Conservation (phyloP, 2,329 filamentous ascomycete species). For the Tolypocladium tundrense region DNA sequence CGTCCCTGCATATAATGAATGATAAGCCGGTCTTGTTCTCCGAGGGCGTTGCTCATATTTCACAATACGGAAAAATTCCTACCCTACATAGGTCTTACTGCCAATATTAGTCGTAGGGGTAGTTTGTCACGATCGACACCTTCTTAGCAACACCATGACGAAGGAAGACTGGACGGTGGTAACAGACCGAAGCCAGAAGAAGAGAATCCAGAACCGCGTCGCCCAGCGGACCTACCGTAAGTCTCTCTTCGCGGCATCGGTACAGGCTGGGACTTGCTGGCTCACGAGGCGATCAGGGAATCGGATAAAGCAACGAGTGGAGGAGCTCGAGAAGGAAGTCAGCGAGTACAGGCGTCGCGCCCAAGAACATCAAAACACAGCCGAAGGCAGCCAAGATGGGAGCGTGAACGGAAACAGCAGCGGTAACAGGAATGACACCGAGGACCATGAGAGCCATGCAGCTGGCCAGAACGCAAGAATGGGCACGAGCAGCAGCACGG, state of each 20-base stretch:
- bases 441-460: background rate
- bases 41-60: background rate
- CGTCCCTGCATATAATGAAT: background rate
- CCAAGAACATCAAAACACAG: background rate
- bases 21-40: background rate
- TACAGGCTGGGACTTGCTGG: background rate
- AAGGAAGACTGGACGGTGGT: constrained; percentile 2
- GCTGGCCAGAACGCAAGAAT: background rate
- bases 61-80: background rate
- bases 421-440: background rate
- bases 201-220: constrained; percentile 3
- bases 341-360: constrained; percentile 4
- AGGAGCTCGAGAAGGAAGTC: constrained; percentile 3
- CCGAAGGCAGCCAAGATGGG: background rate
- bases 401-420: background rate
- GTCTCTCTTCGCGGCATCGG: background rate
- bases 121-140: too few relatives aligned
- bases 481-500: background rate
- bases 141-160: background rate
- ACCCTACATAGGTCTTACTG: background rate
- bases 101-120: background rate
- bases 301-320: constrained; percentile 4
- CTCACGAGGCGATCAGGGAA: background rate
- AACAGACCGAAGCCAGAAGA: constrained; percentile 3
- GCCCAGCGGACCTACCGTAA: constrained; percentile 4